Base-by-base conservation (phyloP, 768 basidiomycete species). In the Calocybe indica region DNA sequence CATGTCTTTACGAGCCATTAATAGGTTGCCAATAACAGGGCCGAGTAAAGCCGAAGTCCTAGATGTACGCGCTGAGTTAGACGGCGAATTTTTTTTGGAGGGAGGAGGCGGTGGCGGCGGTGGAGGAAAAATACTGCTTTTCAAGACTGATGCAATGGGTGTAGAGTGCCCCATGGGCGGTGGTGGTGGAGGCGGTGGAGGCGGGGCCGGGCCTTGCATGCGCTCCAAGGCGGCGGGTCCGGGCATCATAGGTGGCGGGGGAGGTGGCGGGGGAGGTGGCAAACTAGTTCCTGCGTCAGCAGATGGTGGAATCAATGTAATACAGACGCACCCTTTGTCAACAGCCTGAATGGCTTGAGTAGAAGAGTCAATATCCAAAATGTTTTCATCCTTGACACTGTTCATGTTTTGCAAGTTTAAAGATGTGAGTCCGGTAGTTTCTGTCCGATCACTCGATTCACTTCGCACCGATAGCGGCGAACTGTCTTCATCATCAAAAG, bases 1-100 rank as follows among this genome's bases (percentile, higher is more conserved):
- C 60, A 96, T 79, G 58, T 92, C 90, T 65, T 97, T 97, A 42
- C 92, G 86, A 39, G 75, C 73, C 41, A 75, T 73, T 13, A 83
- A 61, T 53, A 84, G 64, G 30, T 72, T 72, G 53, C 72, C 75
- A 40, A 86, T 60, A 53, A 79, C 82, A 14, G 74, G 64, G 12
- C 85, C 79, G 1, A 82, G 63, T 6, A 85, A 64, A 57, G 78
- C 67, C 11, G 87, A 86, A 34, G 75, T 71, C 22, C 83, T 83
- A 34, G 82, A 85, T 56, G 67, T 58, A 53, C 62, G 59, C 40
- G 62, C 62, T n/a, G 68, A 70, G 36, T 60, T 67, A 7, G 70
- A 61, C 10, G 58, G 59, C 14, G 70, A 72, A 28, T 57, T 54
- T 10, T 56, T 47, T 9, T 52, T 47, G 30, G 57, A 22, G 22